Evolutionary conservation across 148 eudicot genomes (phyloP).

Genomic region (Cornus suecica): DNA sequence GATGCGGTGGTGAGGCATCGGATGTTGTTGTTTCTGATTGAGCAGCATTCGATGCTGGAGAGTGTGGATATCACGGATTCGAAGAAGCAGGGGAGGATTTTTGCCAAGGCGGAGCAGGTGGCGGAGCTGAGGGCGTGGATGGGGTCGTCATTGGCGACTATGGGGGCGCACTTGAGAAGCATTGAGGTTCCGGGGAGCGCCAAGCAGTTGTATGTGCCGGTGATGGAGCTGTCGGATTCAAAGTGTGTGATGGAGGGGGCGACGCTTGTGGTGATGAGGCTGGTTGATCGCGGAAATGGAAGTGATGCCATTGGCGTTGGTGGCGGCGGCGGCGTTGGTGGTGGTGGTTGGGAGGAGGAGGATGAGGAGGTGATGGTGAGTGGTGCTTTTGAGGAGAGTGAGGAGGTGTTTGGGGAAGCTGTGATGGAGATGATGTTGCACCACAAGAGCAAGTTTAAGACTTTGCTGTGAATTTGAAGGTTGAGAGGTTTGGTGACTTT

Average conservation of each 20-base stretch:
- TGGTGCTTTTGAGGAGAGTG: not conserved
- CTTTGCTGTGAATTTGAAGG: not conserved
- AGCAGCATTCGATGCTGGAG: not conserved
- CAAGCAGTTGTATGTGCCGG: not conserved
- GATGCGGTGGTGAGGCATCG: not conserved
- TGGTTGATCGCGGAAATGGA: not conserved
- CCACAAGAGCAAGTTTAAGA: not conserved
- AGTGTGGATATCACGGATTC: not conserved
- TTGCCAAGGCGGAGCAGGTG: not conserved
- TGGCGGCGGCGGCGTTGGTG: not conserved
- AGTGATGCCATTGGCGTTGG: too few relatives aligned
- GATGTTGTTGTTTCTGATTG: not conserved
- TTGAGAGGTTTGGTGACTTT: too few relatives aligned
- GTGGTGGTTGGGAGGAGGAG: not conserved
- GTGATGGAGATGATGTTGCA: not conserved
- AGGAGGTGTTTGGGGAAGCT: not conserved
- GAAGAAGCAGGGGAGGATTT: not conserved
- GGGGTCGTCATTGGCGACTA: not conserved
- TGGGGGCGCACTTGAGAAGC: too few relatives aligned
- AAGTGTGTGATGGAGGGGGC: constrained; percentile 1
- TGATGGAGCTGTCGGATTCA: not conserved
- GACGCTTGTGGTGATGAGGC: not conserved
- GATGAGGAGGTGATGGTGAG: not conserved
- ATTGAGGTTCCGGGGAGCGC: not conserved
- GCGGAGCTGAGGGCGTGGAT: not conserved